Evolutionary conservation across 306 rosid genomes (phyloP).

Genomic region (Trifolium fragiferum): DNA sequence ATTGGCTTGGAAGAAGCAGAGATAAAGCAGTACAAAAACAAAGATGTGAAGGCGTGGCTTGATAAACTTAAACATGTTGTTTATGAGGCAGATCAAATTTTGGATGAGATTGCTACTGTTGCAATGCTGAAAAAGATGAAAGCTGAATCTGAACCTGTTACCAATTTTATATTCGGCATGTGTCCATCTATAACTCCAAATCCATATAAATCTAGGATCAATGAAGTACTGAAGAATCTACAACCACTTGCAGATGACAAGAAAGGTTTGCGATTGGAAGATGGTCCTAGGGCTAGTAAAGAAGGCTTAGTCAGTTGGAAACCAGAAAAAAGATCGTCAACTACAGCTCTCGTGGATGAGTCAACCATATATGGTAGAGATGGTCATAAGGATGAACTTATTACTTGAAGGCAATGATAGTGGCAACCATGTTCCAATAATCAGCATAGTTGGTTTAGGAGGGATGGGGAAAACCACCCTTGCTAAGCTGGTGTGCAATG

Average conservation of each 20-base stretch:
- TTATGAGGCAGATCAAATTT: conserved; percentile 28
- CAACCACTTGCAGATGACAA: background rate
- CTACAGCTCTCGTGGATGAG: conserved; percentile 21
- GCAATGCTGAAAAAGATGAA: background rate
- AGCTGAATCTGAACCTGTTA: background rate
- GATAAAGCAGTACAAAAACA: conserved; percentile 31
- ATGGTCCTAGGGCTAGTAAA: background rate
- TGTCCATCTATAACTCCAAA: background rate
- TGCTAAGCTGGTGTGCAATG: conserved; percentile 28
- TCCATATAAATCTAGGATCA: background rate
- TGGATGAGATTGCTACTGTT: conserved; percentile 45
- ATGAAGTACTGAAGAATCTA: background rate
- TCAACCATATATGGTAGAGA: conserved; percentile 28
- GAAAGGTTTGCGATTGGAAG: background rate
- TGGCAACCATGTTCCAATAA: background rate
- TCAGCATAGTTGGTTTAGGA: background rate
- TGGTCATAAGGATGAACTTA: background rate
- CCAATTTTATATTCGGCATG: background rate
- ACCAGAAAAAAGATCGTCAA: background rate
- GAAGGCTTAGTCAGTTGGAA: background rate
- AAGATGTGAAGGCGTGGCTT: conserved; percentile 45
- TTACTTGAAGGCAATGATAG: background rate
- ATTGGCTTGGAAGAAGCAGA: conserved; percentile 49
- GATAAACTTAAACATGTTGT: conserved; percentile 37
- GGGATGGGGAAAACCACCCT: conserved; percentile 41